Evolutionary conservation across 78 protist genomes (phyloP).

Genomic region (Polysphondylium violaceum): DNA sequence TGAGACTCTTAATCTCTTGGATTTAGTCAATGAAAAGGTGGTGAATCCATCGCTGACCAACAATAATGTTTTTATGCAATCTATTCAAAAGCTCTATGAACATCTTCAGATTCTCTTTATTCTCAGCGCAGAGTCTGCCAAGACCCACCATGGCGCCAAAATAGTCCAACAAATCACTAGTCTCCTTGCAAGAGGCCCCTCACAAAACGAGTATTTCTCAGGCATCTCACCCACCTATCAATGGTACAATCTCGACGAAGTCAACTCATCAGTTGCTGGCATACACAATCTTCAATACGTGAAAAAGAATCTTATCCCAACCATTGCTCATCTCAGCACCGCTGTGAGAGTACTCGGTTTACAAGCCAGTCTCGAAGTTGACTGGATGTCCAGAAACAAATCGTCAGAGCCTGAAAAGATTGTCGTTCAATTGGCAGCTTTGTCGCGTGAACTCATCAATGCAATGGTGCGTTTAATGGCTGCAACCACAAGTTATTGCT

Average conservation of each 20-base stretch:
- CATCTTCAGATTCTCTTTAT: constrained; percentile 66
- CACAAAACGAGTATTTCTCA: neutral
- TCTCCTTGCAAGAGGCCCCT: constrained; percentile 22
- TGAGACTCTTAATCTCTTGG: constrained; percentile 57
- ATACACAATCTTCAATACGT: constrained; percentile 27
- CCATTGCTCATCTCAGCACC: constrained; percentile 60
- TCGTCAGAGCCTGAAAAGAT: constrained; percentile 52
- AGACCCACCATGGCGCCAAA: constrained; percentile 23
- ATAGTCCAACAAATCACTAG: constrained; percentile 3
- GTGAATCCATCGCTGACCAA: constrained; percentile 27
- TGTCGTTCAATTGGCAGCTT: constrained; percentile 38
- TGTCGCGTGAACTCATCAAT: constrained; percentile 3
- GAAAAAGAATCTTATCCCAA: constrained; percentile 59
- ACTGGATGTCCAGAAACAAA: constrained; percentile 71
- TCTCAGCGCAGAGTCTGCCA: constrained; percentile 22
- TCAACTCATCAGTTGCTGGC: constrained; percentile 21
- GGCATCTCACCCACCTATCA: constrained; percentile 6
- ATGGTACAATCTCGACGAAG: constrained; percentile 67
- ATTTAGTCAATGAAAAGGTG: constrained; percentile 70
- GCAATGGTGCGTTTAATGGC: constrained; percentile 33
- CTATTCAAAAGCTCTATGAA: constrained; percentile 42
- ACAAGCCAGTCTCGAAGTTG: constrained; percentile 62
- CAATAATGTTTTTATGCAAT: constrained; percentile 35
- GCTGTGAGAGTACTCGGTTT: constrained; percentile 61
- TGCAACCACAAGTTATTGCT: constrained; percentile 58